These are phyloP conservation scores for Sporisorium iseilematis-ciliati DNA, from an alignment of 1,284 basidiomycete species.

Conservation along the genomic window DNA sequence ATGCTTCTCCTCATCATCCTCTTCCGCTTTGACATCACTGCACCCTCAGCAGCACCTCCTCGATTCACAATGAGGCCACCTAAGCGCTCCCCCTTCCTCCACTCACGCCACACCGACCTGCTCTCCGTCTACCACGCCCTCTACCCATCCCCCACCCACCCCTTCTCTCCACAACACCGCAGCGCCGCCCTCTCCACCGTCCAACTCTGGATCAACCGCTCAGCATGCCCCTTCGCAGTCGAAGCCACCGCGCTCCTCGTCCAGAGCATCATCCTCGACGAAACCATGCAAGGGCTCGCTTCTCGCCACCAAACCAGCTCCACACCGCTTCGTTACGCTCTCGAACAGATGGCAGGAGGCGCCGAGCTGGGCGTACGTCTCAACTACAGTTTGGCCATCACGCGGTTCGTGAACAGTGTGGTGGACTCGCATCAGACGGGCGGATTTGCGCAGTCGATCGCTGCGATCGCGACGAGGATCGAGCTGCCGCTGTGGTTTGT, in stretches of 20 bases:
- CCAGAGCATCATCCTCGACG: constrained; percentile 55
- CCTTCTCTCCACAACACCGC: constrained; percentile 11
- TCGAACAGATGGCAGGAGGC: constrained; percentile 48
- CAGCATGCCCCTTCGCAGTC: constrained; percentile 63
- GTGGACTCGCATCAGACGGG: constrained; percentile 94
- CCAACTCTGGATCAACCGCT: constrained; percentile 64
- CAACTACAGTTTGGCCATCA: constrained; percentile 60
- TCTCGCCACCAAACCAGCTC: neutral
- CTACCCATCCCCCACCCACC: constrained; percentile 34
- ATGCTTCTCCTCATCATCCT: neutral
- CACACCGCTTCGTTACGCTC: constrained; percentile 15
- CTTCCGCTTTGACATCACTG: neutral
- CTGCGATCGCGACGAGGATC: constrained; percentile 85
- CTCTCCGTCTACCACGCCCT: constrained; percentile 48
- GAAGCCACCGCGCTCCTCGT: constrained; percentile 64
- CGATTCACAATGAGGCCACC: constrained; percentile 43
- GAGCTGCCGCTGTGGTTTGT: constrained; percentile 90
- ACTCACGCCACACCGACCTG: constrained; percentile 43
- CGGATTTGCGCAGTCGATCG: constrained; percentile 82
- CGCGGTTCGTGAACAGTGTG: constrained; percentile 79
- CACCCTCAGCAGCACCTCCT: neutral
- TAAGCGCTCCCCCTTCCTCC: constrained; percentile 47
- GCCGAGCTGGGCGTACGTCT: constrained; percentile 46
- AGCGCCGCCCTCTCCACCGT: constrained; percentile 44
- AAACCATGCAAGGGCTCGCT: constrained; percentile 48